A percentile compares a stretch with the other conserved stretches of the same genome.
Evolutionary conservation across 306 rosid genomes (phyloP).

Genomic region (Senna siamea): DNA sequence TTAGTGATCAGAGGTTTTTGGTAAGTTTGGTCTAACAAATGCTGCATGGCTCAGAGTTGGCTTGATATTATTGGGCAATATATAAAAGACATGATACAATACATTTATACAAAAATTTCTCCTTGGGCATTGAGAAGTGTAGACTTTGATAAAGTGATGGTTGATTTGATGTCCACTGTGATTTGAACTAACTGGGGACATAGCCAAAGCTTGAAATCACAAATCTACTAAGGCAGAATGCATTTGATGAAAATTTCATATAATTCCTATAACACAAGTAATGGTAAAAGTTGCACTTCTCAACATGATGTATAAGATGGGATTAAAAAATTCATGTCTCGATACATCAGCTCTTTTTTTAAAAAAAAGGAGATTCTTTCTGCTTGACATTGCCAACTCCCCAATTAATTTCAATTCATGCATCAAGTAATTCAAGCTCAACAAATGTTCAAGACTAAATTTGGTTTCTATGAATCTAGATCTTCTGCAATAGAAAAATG

Average conservation of each 20-base stretch:
- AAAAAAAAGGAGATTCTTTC: slow-evolving; percentile 10
- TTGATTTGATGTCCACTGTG: neutral
- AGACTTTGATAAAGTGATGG: neutral
- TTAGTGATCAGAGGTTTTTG: too few relatives aligned
- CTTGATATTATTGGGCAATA: too few relatives aligned
- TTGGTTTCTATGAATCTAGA: slow-evolving; percentile 16
- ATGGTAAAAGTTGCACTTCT: neutral
- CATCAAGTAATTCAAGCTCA: slow-evolving; percentile 16
- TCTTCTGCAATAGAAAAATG: too few relatives aligned
- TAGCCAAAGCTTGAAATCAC: slow-evolving; percentile 17
- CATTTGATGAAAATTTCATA: neutral
- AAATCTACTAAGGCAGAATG: slow-evolving; percentile 5
- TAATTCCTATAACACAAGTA: neutral
- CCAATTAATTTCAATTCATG: slow-evolving; percentile 32
- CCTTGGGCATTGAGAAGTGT: neutral
- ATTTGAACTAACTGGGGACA: neutral
- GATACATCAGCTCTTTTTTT: neutral
- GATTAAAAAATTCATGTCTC: slow-evolving; percentile 19
- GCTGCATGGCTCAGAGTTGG: neutral
- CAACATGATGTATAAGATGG: neutral
- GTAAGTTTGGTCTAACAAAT: too few relatives aligned
- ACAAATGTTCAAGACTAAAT: neutral
- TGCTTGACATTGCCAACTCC: slow-evolving; percentile 27
- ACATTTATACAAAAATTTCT: too few relatives aligned
- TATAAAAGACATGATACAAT: too few relatives aligned